Base-by-base conservation (phyloP, 768 basidiomycete species). In the Megacollybia marginata region DNA sequence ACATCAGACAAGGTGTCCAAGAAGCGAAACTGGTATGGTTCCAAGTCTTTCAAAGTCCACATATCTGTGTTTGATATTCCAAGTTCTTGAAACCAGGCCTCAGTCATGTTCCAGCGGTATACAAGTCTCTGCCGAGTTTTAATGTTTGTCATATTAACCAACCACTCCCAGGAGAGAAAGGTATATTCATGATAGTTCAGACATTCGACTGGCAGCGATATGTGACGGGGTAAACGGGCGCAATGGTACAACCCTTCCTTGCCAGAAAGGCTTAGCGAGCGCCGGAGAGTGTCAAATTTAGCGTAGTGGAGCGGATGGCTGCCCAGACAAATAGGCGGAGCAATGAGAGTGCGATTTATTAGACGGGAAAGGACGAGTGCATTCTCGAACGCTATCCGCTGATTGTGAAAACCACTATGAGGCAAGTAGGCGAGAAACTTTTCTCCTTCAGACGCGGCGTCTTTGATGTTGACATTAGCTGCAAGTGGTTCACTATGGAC, bases 301-400 rank as follows among this genome's bases (percentile, higher is more conserved):
- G 75, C 67, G 60, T 85, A 88, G 38, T 75, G 78, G 36, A 85
- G 67, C 6, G 83, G 76, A 58, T 71, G 75, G 40, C 56, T 63
- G 35, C 87, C 85, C 6, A 90, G 76, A 35, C 82, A 79, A 28
- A 85, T 70, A 10, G 85, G 84, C n/a, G 90, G 88, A 32, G 90
- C 68, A 54, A 92, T 76, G 32, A 92, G 71, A 10, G 88, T 92
- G 52, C 88, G 83, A 66, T 85, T 82, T 52, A 89, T 75, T 31
- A 85, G 61, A 52, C 66, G 70, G 1, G 88, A 74, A 46, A 92
- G 75, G n/a, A 83, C 70, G 16, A 91, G 74, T 2, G 87, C 90
- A 57, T 92, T 92, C 66, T 92, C 87, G 52, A 92, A 75, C 15
- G 87, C 83, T 55, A 92, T 89, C 33, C 88, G 82, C 66, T 92